phyloP scores from a whole-genome alignment of 2,329 filamentous ascomycete species.

The Blastomyces percursus region DNA sequence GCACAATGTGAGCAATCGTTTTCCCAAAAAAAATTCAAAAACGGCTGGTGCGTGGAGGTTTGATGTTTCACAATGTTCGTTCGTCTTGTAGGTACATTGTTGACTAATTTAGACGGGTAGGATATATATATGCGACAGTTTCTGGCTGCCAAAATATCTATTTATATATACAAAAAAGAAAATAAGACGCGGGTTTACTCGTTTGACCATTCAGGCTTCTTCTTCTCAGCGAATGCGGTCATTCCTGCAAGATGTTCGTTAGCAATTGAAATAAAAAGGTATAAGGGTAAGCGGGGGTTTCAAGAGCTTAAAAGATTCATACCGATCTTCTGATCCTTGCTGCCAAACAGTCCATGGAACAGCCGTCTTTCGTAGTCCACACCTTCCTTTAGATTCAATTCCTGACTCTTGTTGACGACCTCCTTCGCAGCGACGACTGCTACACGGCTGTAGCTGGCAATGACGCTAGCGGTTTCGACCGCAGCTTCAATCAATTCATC shows the following conservation, averaged over 20 bases:
- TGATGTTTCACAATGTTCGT: not conserved
- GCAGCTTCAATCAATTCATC: constrained; percentile 74
- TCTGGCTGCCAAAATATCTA: not conserved
- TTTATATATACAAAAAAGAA: constrained; percentile 1
- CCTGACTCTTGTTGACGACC: constrained; percentile 98
- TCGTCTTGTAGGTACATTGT: not conserved
- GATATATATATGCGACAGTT: not conserved
- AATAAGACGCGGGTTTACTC: constrained; percentile 41
- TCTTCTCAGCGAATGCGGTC: constrained; percentile 91
- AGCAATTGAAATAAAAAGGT: not conserved
- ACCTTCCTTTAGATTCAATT: constrained; percentile 73
- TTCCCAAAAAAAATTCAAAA: not conserved
- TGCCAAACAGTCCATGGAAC: constrained; percentile 89
- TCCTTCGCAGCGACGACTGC: constrained; percentile 86
- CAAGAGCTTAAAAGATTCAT: constrained; percentile 21
- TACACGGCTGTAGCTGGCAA: constrained; percentile 77
- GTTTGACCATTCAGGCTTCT: constrained; percentile 82
- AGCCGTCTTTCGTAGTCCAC: constrained; percentile 90
- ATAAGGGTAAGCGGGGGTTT: not conserved
- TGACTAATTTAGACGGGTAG: not conserved
- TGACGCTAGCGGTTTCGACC: constrained; percentile 73
- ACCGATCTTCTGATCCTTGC: constrained; percentile 92
- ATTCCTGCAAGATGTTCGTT: constrained; percentile 41
- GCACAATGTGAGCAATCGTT: not conserved
- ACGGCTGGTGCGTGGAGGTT: too few relatives aligned